Evolutionary conservation across 1,284 basidiomycete species (phyloP).

Genomic region (Coriolopsis trogii): DNA sequence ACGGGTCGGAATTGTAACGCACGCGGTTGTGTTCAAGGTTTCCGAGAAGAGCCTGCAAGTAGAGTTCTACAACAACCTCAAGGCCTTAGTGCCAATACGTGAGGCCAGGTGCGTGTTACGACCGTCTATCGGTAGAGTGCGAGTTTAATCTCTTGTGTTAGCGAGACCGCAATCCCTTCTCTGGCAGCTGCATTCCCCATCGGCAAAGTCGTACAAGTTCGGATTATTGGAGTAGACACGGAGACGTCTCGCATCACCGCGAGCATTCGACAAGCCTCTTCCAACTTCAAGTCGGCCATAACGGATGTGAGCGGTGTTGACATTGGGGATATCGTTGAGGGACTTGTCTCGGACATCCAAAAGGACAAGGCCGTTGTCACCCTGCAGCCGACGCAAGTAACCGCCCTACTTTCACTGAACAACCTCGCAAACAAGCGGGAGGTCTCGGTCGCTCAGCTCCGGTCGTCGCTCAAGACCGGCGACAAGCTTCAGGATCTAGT

Average conservation of each 20-base stretch:
- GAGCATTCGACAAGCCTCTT: constrained; percentile 84
- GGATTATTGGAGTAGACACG: constrained; percentile 75
- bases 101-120: constrained; percentile 72
- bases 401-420: constrained; percentile 84
- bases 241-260: constrained; percentile 75
- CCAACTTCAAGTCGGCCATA: constrained; percentile 50
- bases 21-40: constrained; percentile 85
- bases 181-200: constrained; percentile 74
- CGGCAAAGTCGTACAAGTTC: constrained; percentile 88
- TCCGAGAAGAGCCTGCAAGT: constrained; percentile 81
- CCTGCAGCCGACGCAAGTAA: constrained; percentile 71
- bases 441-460: constrained; percentile 71
- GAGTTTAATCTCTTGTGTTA: too few relatives aligned
- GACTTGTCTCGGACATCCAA: constrained; percentile 77
- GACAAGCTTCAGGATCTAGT: constrained; percentile 80
- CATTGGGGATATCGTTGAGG: constrained; percentile 77
- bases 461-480: constrained; percentile 67
- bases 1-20: constrained; percentile 72
- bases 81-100: constrained; percentile 79
- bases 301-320: constrained; percentile 74
- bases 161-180: constrained; percentile 66
- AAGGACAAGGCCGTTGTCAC: constrained; percentile 81
- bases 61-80: constrained; percentile 90
- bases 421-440: constrained; percentile 86
- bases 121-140: too few relatives aligned